phyloP scores from a whole-genome alignment of 768 basidiomycete species.

The Leucocoprinus birnbaumii region DNA sequence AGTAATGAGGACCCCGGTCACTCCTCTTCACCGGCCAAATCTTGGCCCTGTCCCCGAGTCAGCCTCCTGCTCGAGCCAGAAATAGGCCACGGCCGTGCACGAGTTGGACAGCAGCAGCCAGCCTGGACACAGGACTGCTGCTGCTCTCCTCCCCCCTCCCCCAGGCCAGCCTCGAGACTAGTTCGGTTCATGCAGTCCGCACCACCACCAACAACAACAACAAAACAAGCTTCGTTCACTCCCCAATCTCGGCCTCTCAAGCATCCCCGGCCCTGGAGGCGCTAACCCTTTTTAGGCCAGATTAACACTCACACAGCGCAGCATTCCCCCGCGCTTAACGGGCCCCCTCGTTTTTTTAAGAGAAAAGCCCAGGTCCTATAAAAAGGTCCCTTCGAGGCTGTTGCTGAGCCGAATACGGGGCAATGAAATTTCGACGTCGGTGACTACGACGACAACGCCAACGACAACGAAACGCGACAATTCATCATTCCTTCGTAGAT shows the following conservation, averaged over 20 bases:
- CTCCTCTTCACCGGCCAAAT: conserved; percentile 4
- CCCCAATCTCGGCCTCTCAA: conserved; percentile 8
- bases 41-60: conserved; percentile 7
- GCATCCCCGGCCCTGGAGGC: conserved; percentile 4
- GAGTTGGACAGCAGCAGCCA: neutral
- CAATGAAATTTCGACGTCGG: too few relatives aligned
- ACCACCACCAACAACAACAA: too few relatives aligned
- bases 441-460: too few relatives aligned
- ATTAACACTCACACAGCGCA: conserved; percentile 10
- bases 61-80: neutral
- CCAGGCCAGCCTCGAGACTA: neutral
- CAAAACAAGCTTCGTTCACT: too few relatives aligned
- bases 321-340: conserved; percentile 14
- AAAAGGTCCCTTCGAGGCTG: too few relatives aligned
- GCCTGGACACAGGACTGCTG: neutral
- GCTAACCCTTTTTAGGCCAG: conserved; percentile 11
- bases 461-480: too few relatives aligned
- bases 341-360: neutral
- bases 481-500: too few relatives aligned
- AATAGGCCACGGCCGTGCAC: neutral
- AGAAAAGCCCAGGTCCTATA: neutral
- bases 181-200: neutral
- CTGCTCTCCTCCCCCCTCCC: too few relatives aligned
- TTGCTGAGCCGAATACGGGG: too few relatives aligned
- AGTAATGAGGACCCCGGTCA: neutral